Evolutionary conservation across 2,329 filamentous ascomycete genomes (phyloP), one percentile per base, ranked within the genome.

Genomic region (Arthrobotrys sinensis): DNA sequence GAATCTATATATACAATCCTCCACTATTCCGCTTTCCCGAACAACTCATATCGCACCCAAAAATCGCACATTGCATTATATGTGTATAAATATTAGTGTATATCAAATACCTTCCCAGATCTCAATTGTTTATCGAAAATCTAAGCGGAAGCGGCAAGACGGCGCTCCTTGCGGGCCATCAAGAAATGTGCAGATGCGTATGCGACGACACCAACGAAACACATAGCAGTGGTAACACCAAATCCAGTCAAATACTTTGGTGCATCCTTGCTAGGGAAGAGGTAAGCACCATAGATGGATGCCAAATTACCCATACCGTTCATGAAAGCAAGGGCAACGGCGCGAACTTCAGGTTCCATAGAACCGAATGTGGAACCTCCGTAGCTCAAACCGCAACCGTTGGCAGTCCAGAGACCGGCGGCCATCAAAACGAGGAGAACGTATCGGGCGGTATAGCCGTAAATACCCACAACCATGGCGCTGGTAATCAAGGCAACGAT

Each of bases 341-440:
- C 87, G n/a, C 88, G 82, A 2, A 86, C 85, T 79, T 89, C 87
- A 0, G 85, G 85, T 19, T 84, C 83, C 85, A 89, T 86, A 16
- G 83, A 82, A 0, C 85, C 85, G 80, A 89, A 89, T 0, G 86
- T 87, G 0, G 86, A 86, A 40, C 73, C 73, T 52, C 73, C 87
- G 71, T 87, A 89, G 0, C 87, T 85, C 16, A 90, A 83, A 0
- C 86, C 84, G 1, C 87, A 84, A 0, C 86, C 87, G 80, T 89
- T 89, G 0, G 86, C 85, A 0, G 86, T 84, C 88, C 87, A 89
- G 0, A 89, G 83, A 0, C 87, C 88, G 0, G 86, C 85, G 0
- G 87, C 87, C 87, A 89, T 88, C 69, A 89, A 83, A 1, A 89
- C 87, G 0, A 90, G 85, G 0, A 89, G 83, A 0, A 85, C 87